These are phyloP conservation scores for Brassica carinata DNA, from an alignment of 345 rosid genomes.

Conservation along the genomic window DNA sequence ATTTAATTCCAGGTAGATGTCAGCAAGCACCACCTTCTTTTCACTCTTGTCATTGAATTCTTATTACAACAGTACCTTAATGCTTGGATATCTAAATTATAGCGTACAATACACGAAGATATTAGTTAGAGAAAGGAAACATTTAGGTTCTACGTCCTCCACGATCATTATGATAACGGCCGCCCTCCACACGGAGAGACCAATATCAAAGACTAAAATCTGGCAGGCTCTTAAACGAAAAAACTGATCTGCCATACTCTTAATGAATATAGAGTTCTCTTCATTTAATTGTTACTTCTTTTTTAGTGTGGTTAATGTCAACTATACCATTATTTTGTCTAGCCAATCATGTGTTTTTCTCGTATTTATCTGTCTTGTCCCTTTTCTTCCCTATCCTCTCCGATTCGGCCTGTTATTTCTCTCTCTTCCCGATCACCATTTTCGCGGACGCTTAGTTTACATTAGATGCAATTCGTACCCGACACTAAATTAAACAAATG, in stretches of 20 bases:
- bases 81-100: background rate
- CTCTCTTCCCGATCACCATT: background rate
- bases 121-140: background rate
- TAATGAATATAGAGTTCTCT: background rate
- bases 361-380: background rate
- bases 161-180: background rate
- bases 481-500: background rate
- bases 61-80: background rate
- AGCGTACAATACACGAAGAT: background rate
- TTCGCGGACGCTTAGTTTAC: background rate
- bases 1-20: background rate
- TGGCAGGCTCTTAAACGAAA: background rate
- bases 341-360: background rate
- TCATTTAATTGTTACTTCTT: too few species aligned
- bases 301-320: background rate
- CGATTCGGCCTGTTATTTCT: background rate
- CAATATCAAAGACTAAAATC: too few species aligned
- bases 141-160: background rate
- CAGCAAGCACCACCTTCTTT: background rate
- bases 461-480: background rate
- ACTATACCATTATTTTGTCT: background rate
- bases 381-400: background rate
- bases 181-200: background rate
- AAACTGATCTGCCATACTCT: background rate
- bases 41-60: background rate